Percentiles rank a stretch among this genome's conserved stretches.
phyloP scores from a whole-genome alignment of 495 filamentous ascomycete genomes.

The Penicillium cinerascens region DNA sequence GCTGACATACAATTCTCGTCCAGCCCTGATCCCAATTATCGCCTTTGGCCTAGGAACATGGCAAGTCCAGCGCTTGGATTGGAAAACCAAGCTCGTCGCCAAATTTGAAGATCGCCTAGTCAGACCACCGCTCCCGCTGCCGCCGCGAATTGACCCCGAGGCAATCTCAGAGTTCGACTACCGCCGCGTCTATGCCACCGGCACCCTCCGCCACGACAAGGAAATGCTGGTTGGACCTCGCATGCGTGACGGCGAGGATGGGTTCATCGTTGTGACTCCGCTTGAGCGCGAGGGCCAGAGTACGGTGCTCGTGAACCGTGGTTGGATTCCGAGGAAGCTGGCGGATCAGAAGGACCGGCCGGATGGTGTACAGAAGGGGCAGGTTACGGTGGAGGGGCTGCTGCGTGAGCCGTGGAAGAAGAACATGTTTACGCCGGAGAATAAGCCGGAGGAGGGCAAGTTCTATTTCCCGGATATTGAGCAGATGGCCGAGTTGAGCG shows the following conservation, averaged over 20 bases:
- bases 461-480: conserved; percentile 94
- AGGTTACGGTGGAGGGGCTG: conserved; percentile 77
- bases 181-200: conserved; percentile 75
- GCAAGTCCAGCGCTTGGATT: conserved; percentile 90
- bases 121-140: conserved; percentile 80
- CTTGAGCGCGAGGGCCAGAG: conserved; percentile 67
- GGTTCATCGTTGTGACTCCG: conserved; percentile 87
- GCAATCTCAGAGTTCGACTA: conserved; percentile 90
- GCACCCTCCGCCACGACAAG: conserved; percentile 74
- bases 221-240: conserved; percentile 96
- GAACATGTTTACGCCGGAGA: conserved; percentile 95
- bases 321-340: conserved; percentile 79
- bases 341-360: conserved; percentile 57
- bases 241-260: conserved; percentile 82
- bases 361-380: conserved; percentile 57
- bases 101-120: conserved; percentile 86
- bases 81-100: conserved; percentile 91
- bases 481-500: conserved; percentile 85
- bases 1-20: conserved; percentile 2
- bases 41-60: conserved; percentile 88
- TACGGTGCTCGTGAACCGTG: conserved; percentile 79
- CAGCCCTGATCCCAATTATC: conserved; percentile 85
- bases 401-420: conserved; percentile 89
- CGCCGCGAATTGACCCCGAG: conserved; percentile 71
- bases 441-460: conserved; percentile 72